Conservation (phyloP, 495 filamentous ascomycete genomes). For the Lasiosphaeris hirsuta region DNA sequence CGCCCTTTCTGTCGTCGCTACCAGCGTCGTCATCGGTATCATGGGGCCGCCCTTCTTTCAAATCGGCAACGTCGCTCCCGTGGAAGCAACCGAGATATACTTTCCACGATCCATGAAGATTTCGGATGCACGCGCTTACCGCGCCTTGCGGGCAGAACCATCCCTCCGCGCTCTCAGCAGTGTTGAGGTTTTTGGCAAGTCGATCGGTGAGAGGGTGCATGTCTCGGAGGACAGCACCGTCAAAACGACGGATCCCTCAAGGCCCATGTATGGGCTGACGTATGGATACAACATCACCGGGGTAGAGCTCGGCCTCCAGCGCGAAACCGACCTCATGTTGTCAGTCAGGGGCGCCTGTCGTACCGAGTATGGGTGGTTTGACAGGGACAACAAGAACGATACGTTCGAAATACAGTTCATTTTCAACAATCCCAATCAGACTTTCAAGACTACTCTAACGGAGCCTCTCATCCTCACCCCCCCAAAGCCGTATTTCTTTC, state of each 20-base stretch:
- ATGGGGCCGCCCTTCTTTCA: neutral
- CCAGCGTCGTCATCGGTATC: constrained; percentile 4
- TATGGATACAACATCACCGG: constrained; percentile 8
- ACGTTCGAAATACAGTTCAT: neutral
- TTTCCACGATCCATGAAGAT: neutral
- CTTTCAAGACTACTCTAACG: neutral
- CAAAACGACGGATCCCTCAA: neutral
- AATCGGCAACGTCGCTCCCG: constrained; percentile 8
- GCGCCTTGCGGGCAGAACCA: neutral
- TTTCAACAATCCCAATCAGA: neutral
- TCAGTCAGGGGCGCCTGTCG: neutral
- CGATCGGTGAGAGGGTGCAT: neutral
- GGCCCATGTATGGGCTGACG: constrained; percentile 4
- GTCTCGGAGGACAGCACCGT: neutral
- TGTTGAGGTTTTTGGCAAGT: neutral
- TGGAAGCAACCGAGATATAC: neutral
- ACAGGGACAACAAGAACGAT: neutral
- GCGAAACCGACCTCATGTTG: neutral
- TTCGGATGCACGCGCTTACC: neutral
- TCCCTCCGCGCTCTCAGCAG: constrained; percentile 5
- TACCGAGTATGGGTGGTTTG: constrained; percentile 10
- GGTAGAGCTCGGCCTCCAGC: constrained; percentile 5
- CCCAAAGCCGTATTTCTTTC: neutral
- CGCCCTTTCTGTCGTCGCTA: neutral
- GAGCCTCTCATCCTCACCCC: neutral